A percentile compares a stretch with the other conserved stretches of the same genome.
These are phyloP conservation scores for Salix dunnii DNA, from an alignment of 345 rosid species.

Conservation along the genomic window DNA sequence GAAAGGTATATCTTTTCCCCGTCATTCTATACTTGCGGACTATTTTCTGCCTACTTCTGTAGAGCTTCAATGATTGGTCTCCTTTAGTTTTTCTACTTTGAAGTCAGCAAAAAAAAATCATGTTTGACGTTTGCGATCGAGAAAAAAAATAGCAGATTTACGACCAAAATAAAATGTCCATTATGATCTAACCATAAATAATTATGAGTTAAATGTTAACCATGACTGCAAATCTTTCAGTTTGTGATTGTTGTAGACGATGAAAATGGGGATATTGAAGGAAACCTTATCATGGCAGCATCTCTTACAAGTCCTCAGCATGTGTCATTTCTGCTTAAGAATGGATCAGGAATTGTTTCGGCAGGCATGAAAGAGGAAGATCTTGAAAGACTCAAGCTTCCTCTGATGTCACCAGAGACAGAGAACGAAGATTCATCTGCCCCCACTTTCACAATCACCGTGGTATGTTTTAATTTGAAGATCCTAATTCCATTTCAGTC, in stretches of 20 bases:
- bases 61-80: too few relatives aligned
- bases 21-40: background rate
- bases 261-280: constrained; percentile 71
- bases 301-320: constrained; percentile 45
- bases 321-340: constrained; percentile 60
- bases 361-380: constrained; percentile 79
- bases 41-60: background rate
- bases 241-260: constrained; percentile 88
- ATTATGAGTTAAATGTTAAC: background rate
- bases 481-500: background rate
- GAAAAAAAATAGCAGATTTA: too few relatives aligned
- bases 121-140: too few relatives aligned
- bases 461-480: constrained; percentile 31
- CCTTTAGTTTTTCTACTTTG: too few relatives aligned
- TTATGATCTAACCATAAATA: too few relatives aligned
- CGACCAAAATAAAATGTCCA: too few relatives aligned
- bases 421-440: constrained; percentile 78
- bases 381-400: constrained; percentile 71
- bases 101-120: too few relatives aligned
- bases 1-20: constrained; percentile 46
- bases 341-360: constrained; percentile 80
- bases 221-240: constrained; percentile 35
- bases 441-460: constrained; percentile 81
- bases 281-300: constrained; percentile 79
- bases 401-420: constrained; percentile 70